These are phyloP conservation scores for Syncephalis fuscata DNA, from an alignment of 371 early-diverging fungal species.

Conservation along the genomic window DNA sequence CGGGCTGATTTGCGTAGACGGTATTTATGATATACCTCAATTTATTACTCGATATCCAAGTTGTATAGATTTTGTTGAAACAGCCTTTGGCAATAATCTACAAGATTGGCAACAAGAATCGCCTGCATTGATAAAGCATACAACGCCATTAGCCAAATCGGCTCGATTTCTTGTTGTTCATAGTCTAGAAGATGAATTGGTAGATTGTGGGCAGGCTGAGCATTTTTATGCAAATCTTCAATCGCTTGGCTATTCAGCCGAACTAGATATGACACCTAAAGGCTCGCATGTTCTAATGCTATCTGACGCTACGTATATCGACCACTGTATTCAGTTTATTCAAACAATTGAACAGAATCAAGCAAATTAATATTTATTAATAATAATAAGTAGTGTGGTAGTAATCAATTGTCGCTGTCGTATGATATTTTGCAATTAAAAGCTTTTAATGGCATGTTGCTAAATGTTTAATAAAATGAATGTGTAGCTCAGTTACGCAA, in stretches of 20 bases:
- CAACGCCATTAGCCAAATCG: constrained; percentile 8
- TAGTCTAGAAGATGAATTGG: constrained; percentile 42
- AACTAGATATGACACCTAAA: background rate
- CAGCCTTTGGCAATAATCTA: constrained; percentile 5
- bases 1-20: constrained; percentile 53
- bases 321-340: too few species aligned
- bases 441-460: too few species aligned
- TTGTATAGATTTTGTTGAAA: constrained; percentile 36
- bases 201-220: constrained; percentile 33
- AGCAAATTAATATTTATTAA: too few species aligned
- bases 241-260: background rate
- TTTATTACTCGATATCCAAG: constrained; percentile 38
- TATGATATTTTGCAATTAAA: too few species aligned
- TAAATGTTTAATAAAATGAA: too few species aligned
- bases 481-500: too few species aligned
- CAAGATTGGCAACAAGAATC: constrained; percentile 1
- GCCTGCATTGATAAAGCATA: background rate
- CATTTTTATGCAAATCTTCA: constrained; percentile 16
- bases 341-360: too few species aligned
- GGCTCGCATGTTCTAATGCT: background rate
- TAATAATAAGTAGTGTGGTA: too few species aligned
- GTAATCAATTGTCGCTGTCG: too few species aligned
- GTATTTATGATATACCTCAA: constrained; percentile 58
- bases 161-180: constrained; percentile 36
- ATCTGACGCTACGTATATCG: background rate